Conservation (phyloP, 2,329 filamentous ascomycete genomes). For the Fusarium tricinctum region DNA sequence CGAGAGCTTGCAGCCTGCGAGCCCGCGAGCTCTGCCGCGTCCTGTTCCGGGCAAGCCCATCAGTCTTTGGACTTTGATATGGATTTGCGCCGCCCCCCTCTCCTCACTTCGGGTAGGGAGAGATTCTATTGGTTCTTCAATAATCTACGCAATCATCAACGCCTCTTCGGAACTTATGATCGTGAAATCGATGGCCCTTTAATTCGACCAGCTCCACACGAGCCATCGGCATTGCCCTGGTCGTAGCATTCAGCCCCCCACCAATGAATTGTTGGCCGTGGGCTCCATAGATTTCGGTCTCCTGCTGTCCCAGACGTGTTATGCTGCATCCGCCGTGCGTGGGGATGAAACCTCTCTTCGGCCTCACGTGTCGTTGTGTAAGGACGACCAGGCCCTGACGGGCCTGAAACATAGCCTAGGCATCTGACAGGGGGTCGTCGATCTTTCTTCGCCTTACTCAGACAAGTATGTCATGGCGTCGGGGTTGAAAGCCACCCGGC, state of each 20-base stretch:
- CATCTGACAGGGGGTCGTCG: constrained; percentile 42
- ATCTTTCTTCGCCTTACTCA: constrained; percentile 42
- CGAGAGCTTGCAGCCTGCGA: constrained; percentile 41
- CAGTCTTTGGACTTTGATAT: constrained; percentile 34
- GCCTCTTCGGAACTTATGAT: constrained; percentile 42
- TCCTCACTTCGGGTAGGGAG: constrained; percentile 51
- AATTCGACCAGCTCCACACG: constrained; percentile 38
- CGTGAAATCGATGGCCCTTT: constrained; percentile 37
- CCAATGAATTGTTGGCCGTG: constrained; percentile 32
- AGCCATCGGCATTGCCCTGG: constrained; percentile 34
- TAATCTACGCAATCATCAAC: constrained; percentile 41
- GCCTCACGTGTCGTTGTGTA: constrained; percentile 49
- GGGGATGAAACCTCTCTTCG: constrained; percentile 49
- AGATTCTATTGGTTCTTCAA: constrained; percentile 48
- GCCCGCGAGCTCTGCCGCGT: constrained; percentile 38
- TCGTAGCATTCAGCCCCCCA: constrained; percentile 29
- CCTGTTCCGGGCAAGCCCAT: constrained; percentile 30
- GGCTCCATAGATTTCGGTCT: constrained; percentile 33
- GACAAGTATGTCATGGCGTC: constrained; percentile 36
- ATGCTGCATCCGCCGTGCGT: constrained; percentile 46
- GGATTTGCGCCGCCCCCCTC: constrained; percentile 39
- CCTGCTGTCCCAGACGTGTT: constrained; percentile 42
- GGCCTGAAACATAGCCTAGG: constrained; percentile 47
- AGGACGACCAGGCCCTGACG: constrained; percentile 36
- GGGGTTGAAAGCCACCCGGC: constrained; percentile 41